Evolutionary conservation across 2,329 filamentous ascomycete genomes (phyloP), one percentile per base, ranked within the genome.

Genomic region (Sporothrix humicola): DNA sequence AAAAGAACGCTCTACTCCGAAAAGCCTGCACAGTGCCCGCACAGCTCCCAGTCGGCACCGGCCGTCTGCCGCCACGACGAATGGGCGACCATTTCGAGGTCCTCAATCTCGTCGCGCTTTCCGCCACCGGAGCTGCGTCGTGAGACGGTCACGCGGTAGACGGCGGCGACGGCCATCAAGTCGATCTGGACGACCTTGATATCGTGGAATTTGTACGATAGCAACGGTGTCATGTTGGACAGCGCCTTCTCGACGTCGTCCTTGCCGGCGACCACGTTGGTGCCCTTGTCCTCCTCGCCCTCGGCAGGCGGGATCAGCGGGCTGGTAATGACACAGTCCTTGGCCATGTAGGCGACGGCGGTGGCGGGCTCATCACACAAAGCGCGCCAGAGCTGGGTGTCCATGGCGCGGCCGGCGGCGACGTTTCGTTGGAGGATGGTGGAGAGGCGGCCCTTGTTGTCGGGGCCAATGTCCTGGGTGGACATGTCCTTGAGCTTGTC

Each of bases 371-470:
- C 79, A 78, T 82, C 81, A 79, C 79, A 80, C 42, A 82, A 77
- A 26, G 81, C 80, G 56, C 81, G 81, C 82, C 81, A 82, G 65
- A 83, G 78, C 5, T 82, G 78, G 7, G 80, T 81, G 78, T 83
- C 82, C 77, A 81, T 80, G 76, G 82, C 81, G 56, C 79, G 77
- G 23, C 81, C 82, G 69, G 80, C 78, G 12, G 78, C 78, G 76
- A 81, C 78, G 80, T 83, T 83, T 76, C 82, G 81, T 78, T 81
- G 80, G 59, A 78, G 78, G 78, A 82, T 83, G 73, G 81, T 83
- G 79, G 81, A 77, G 76, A 80, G 79, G 15, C 80, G 80, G 58
- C 76, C 72, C 75, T 79, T 79, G 75, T 77, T 77, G 74, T 78
- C 78, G 70, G 78, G 66, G 48, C 72, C 69, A 50, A 71, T 68